phyloP scores from a whole-genome alignment of 2,329 filamentous ascomycete species.

The Shiraia sp. region DNA sequence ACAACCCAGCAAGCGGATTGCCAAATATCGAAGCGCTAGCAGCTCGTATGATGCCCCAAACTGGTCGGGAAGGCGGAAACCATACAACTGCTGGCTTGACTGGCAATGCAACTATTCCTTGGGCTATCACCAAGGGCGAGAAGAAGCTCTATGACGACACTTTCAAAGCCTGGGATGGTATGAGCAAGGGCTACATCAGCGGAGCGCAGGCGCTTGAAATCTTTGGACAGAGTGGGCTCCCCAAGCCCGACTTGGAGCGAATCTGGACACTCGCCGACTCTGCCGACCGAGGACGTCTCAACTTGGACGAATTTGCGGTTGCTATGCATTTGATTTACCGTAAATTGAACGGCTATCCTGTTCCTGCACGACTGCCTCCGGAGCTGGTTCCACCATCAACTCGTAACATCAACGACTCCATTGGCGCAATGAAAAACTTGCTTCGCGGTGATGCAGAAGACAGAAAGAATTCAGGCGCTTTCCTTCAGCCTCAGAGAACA shows the following conservation, averaged over 20 bases:
- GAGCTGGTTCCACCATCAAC: slow-evolving; percentile 95
- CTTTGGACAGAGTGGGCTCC: slow-evolving; percentile 91
- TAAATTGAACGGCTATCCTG: slow-evolving; percentile 92
- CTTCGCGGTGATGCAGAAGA: slow-evolving; percentile 87
- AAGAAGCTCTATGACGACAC: slow-evolving; percentile 95
- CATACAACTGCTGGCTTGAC: slow-evolving; percentile 86
- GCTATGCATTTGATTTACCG: slow-evolving; percentile 99
- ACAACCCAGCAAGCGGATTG: slow-evolving; percentile 83
- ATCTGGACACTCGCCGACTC: slow-evolving; percentile 96
- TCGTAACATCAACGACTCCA: slow-evolving; percentile 87
- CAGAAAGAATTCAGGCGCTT: slow-evolving; percentile 85
- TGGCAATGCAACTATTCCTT: slow-evolving; percentile 94
- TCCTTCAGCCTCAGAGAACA: slow-evolving; percentile 90
- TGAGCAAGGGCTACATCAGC: slow-evolving; percentile 88
- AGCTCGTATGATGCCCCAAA: slow-evolving; percentile 95
- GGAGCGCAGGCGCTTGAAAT: slow-evolving; percentile 96
- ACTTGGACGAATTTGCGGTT: slow-evolving; percentile 96
- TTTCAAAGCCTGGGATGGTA: slow-evolving; percentile 95
- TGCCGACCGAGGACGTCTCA: slow-evolving; percentile 89
- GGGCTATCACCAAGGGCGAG: slow-evolving; percentile 98
- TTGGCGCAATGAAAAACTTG: slow-evolving; percentile 89
- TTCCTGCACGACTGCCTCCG: slow-evolving; percentile 83
- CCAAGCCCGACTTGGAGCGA: slow-evolving; percentile 85
- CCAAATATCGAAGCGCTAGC: slow-evolving; percentile 94
- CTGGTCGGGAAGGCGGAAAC: slow-evolving; percentile 77